These are phyloP conservation scores for Lumnitzera littorea DNA, from an alignment of 345 rosid genomes.

Conservation along the genomic window DNA sequence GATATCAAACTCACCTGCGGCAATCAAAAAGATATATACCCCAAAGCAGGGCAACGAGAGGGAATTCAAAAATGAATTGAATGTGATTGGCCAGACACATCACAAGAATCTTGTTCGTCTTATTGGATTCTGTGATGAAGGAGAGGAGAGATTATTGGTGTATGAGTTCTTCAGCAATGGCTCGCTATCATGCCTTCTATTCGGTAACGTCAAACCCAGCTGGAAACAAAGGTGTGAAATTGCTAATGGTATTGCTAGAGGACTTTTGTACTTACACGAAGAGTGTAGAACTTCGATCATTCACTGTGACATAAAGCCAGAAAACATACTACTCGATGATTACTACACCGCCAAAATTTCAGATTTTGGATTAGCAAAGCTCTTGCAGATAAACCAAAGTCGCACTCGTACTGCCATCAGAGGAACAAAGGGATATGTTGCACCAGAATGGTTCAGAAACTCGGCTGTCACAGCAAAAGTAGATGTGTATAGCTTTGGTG, in stretches of 20 bases:
- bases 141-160: conserved; percentile 16
- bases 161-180: conserved; percentile 33
- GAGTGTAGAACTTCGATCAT: conserved; percentile 32
- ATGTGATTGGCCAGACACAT: conserved; percentile 22
- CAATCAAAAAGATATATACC: conserved; percentile 29
- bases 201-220: conserved; percentile 15
- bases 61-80: conserved; percentile 30
- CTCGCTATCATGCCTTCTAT: conserved; percentile 19
- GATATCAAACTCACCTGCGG: conserved; percentile 6
- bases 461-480: conserved; percentile 12
- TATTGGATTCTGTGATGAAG: conserved; percentile 34
- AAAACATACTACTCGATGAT: conserved; percentile 29
- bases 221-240: conserved; percentile 23
- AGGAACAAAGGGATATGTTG: conserved; percentile 25
- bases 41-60: conserved; percentile 8
- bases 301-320: conserved; percentile 38
- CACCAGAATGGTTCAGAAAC: conserved; percentile 28
- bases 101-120: conserved; percentile 36
- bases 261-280: conserved; percentile 28
- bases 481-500: conserved; percentile 27
- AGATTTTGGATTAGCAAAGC: conserved; percentile 39
- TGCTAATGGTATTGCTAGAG: conserved; percentile 26
- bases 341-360: conserved; percentile 11
- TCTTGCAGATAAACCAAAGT: conserved; percentile 19
- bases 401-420: conserved; percentile 14